A percentile compares a stretch with the other conserved stretches of the same genome.
These are phyloP conservation scores for Colletotrichum musae DNA, from an alignment of 2,329 filamentous ascomycete genomes.

Conservation along the genomic window DNA sequence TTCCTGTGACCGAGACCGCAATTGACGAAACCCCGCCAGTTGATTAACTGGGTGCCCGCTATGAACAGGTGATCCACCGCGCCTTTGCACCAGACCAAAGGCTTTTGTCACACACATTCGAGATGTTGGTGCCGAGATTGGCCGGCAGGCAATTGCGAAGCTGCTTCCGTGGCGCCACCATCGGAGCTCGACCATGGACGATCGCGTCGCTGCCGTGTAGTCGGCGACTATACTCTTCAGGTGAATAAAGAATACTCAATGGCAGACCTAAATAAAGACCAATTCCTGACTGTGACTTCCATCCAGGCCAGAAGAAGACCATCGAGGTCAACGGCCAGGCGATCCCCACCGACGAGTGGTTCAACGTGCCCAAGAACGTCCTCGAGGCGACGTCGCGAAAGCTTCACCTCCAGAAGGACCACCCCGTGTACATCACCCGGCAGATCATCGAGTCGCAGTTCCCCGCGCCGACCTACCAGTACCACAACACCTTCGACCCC, in stretches of 20 bases:
- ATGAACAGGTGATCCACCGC: constrained; percentile 15
- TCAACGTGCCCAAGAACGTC: constrained; percentile 85
- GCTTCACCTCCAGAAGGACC: constrained; percentile 91
- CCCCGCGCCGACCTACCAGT: constrained; percentile 77
- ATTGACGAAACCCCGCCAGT: constrained; percentile 4
- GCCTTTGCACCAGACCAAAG: constrained; percentile 27
- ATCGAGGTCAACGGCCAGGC: constrained; percentile 73
- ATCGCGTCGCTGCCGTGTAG: constrained; percentile 19
- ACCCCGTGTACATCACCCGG: constrained; percentile 91
- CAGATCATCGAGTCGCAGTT: constrained; percentile 94
- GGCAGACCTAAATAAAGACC: background rate
- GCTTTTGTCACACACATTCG: background rate
- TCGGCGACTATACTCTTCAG: constrained; percentile 44
- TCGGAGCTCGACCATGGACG: constrained; percentile 18
- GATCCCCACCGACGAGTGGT: constrained; percentile 84
- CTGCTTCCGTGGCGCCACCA: constrained; percentile 32
- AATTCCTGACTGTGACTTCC: background rate
- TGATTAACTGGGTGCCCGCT: constrained; percentile 15
- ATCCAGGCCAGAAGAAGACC: constrained; percentile 40
- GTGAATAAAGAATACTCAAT: constrained; percentile 40
- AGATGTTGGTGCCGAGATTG: constrained; percentile 36
- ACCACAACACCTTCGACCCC: constrained; percentile 85
- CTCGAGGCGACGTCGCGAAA: constrained; percentile 80
- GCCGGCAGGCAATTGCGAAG: constrained; percentile 37
- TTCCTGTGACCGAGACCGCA: background rate